Conservation (phyloP, 495 filamentous ascomycete genomes). For the Aspergillus carlsbadensis region DNA sequence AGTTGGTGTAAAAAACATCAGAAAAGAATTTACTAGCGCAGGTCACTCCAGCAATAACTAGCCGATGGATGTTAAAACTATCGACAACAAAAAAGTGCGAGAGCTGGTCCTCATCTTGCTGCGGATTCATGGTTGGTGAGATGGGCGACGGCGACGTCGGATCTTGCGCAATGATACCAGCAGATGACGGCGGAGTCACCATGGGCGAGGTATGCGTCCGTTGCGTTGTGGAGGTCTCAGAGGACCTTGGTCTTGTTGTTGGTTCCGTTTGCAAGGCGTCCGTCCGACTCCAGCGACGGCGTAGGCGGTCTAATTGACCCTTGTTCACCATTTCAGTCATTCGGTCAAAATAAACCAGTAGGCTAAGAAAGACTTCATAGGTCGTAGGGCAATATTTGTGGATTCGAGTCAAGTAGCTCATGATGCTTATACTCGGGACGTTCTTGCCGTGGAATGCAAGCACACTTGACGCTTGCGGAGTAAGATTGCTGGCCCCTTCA, state of each 20-base stretch:
- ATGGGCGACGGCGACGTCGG: constrained; percentile 31
- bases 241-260: constrained; percentile 15
- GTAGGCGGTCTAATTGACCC: constrained; percentile 51
- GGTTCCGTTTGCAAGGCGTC: constrained; percentile 12
- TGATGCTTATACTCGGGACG: constrained; percentile 92
- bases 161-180: constrained; percentile 34
- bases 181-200: constrained; percentile 38
- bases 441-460: constrained; percentile 99
- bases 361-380: constrained; percentile 94
- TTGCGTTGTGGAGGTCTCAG: constrained; percentile 13
- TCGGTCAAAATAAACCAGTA: constrained; percentile 96
- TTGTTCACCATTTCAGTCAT: constrained; percentile 97
- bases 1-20: constrained; percentile 99
- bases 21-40: constrained; percentile 99
- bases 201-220: constrained; percentile 29
- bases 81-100: constrained; percentile 95
- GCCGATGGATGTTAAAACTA: constrained; percentile 97
- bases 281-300: constrained; percentile 27
- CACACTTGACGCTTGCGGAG: constrained; percentile 80
- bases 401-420: constrained; percentile 93
- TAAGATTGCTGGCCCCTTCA: constrained; percentile 65
- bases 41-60: constrained; percentile 96
- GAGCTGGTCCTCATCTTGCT: constrained; percentile 57
- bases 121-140: constrained; percentile 35
- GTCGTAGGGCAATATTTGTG: constrained; percentile 99